phyloP scores from a whole-genome alignment of 352 stramenopile genomes.

The Globisporangium viniferum region DNA sequence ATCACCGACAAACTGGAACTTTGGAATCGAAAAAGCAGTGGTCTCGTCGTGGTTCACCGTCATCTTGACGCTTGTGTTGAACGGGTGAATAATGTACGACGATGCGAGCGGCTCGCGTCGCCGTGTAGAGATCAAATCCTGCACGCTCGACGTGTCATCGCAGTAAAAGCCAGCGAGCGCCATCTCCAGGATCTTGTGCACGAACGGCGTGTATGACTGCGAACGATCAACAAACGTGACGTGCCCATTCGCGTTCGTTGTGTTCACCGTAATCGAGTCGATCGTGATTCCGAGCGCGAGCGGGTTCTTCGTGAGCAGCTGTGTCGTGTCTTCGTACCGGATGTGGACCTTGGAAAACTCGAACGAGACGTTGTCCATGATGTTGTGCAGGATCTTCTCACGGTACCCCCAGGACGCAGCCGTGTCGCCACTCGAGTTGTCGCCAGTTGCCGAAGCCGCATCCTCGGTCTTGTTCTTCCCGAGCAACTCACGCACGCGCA shows the following conservation, averaged over 20 bases:
- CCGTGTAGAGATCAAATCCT: slow-evolving; percentile 23
- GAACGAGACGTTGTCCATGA: slow-evolving; percentile 81
- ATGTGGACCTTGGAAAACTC: slow-evolving; percentile 84
- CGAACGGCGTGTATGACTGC: slow-evolving; percentile 75
- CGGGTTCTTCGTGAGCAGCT: slow-evolving; percentile 51
- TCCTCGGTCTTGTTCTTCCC: slow-evolving; percentile 66
- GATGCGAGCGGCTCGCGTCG: slow-evolving; percentile 23
- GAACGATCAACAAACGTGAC: slow-evolving; percentile 75
- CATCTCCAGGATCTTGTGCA: slow-evolving; percentile 74
- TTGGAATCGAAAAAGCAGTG: slow-evolving; percentile 63
- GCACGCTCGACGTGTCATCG: slow-evolving; percentile 34
- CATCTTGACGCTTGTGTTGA: slow-evolving; percentile 73
- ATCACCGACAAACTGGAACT: slow-evolving; percentile 63
- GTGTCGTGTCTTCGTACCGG: slow-evolving; percentile 75
- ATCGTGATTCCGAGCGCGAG: slow-evolving; percentile 74
- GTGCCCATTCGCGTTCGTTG: slow-evolving; percentile 80
- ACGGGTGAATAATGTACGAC: slow-evolving; percentile 68
- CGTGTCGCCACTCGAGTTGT: slow-evolving; percentile 28
- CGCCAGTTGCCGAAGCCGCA: slow-evolving; percentile 15
- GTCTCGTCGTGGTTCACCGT: slow-evolving; percentile 75
- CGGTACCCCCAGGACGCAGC: slow-evolving; percentile 69
- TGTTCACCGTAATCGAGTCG: slow-evolving; percentile 63
- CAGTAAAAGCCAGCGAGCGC: slow-evolving; percentile 59
- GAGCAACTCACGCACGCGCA: slow-evolving; percentile 70
- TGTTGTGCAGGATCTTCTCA: slow-evolving; percentile 81